Percentiles rank a stretch among this genome's conserved stretches.
Conservation (phyloP, 208 protist genomes). For the Leishmania amazonensis region DNA sequence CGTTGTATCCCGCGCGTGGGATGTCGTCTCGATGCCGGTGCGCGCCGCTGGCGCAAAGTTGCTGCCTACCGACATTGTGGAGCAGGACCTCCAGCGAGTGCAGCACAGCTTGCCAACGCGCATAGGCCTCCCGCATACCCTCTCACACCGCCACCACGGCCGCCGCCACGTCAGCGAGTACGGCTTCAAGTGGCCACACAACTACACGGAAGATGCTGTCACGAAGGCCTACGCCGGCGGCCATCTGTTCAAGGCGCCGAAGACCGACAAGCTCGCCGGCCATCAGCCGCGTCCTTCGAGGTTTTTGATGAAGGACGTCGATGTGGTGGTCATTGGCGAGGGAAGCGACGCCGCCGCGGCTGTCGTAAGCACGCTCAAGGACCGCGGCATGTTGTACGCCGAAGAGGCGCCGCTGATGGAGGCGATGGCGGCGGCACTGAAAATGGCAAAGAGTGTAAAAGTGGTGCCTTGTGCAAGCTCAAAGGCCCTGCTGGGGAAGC, state of each 20-base stretch:
- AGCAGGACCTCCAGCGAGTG: conserved; percentile 57
- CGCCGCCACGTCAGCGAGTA: conserved; percentile 78
- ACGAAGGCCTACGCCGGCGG: conserved; percentile 66
- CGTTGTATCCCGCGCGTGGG: conserved; percentile 75
- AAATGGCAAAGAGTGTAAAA: conserved; percentile 55
- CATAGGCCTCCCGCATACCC: conserved; percentile 58
- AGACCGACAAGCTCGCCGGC: conserved; percentile 43
- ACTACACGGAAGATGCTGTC: conserved; percentile 70
- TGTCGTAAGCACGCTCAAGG: conserved; percentile 47
- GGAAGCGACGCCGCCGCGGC: conserved; percentile 49
- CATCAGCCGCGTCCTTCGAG: conserved; percentile 57
- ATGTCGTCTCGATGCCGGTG: conserved; percentile 61
- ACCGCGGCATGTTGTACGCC: conserved; percentile 71
- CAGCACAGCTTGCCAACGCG: conserved; percentile 72
- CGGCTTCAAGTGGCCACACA: conserved; percentile 79
- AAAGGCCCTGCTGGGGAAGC: conserved; percentile 38
- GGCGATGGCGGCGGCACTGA: conserved; percentile 40
- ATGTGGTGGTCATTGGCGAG: conserved; percentile 69
- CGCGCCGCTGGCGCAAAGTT: conserved; percentile 1
- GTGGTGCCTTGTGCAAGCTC: conserved; percentile 45
- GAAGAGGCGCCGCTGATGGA: conserved; percentile 58
- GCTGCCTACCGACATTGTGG: conserved; percentile 58
- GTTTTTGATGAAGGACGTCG: conserved; percentile 45
- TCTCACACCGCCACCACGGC: conserved; percentile 77
- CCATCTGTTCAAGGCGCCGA: conserved; percentile 69